Evolutionary conservation across 1,139 yeast species (phyloP), one percentile per base, ranked within the genome.

Genomic region (Hansenula lynferdii): DNA sequence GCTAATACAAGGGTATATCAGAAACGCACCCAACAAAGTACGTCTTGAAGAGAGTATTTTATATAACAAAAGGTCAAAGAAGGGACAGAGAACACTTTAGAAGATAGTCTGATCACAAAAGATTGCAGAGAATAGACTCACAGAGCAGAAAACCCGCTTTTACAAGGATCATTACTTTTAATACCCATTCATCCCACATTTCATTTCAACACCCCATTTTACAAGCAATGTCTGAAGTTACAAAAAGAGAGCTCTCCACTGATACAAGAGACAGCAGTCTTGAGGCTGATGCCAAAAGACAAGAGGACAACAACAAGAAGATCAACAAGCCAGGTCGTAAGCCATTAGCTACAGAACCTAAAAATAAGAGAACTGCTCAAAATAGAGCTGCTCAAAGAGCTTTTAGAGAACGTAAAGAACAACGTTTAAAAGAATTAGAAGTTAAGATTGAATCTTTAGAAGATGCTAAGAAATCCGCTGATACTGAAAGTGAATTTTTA

Each of bases 341-440:
- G 65, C 89, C 85, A 1, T 67, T 82, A 41, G 84, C 80, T 15
- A 74, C 83, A 4, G 95, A 85, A 57, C 96, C 96, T 5, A 75
- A 70, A 49, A 79, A 80, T 53, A 90, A 87, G 68, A 72, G 98
- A 51, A 87, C 96, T 17, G 97, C 97, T 2, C 98, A 92, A 64
- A 92, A 92, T 61, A 73, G 98, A 55, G 97, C 97, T 8, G 98
- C 98, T 17, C 98, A 92, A 63, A 71, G 97, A 41, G 97, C 97
- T 9, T 92, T 89, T 62, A 71, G 98, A 44, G 97, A 92, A 61
- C 76, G 98, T 47, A 92, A 92, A 61, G 97, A 92, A 60, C 72
- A 72, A 41, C 87, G 85, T 55, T 75, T 92, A 80, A 76, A 80
- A 56, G 96, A 89, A 45, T 70, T 92, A 44, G 97, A 90, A 58